Evolutionary conservation across 2,329 filamentous ascomycete species (phyloP).

Genomic region (Huntiella bhutanensis): DNA sequence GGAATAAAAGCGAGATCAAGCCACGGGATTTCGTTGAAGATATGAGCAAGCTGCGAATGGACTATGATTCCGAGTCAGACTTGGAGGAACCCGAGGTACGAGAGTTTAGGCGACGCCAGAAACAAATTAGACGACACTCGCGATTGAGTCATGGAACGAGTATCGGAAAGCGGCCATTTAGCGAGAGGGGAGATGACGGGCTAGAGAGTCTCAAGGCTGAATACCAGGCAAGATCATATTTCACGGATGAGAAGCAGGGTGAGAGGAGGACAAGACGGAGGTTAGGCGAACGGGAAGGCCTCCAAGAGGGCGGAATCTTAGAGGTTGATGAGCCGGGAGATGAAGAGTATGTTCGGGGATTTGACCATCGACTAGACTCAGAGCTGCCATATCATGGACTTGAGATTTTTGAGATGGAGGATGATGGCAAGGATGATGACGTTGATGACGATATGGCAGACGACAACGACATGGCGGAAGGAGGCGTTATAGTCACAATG

Average conservation of each 20-base stretch:
- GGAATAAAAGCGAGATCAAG: background rate
- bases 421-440: too few relatives aligned
- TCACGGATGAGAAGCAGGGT: slow-evolving; percentile 23
- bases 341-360: slow-evolving; percentile 21
- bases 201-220: slow-evolving; percentile 17
- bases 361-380: slow-evolving; percentile 23
- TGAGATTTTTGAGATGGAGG: slow-evolving; percentile 30
- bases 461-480: background rate
- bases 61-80: slow-evolving; percentile 25
- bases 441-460: slow-evolving; percentile 6
- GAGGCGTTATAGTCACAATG: too few relatives aligned
- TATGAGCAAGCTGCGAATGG: slow-evolving; percentile 20
- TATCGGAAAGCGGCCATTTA: slow-evolving; percentile 35
- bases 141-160: slow-evolving; percentile 34
- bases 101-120: slow-evolving; percentile 17
- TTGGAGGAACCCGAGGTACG: slow-evolving; percentile 35
- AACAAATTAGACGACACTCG: slow-evolving; percentile 25
- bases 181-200: slow-evolving; percentile 33
- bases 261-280: slow-evolving; percentile 29
- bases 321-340: slow-evolving; percentile 35
- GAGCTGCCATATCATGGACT: slow-evolving; percentile 32
- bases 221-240: slow-evolving; percentile 7
- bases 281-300: slow-evolving; percentile 26
- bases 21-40: background rate
- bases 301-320: slow-evolving; percentile 29